Evolutionary conservation across 352 stramenopile species (phyloP), one percentile per base, ranked within the genome.

Genomic region (Pythium sukuiense): DNA sequence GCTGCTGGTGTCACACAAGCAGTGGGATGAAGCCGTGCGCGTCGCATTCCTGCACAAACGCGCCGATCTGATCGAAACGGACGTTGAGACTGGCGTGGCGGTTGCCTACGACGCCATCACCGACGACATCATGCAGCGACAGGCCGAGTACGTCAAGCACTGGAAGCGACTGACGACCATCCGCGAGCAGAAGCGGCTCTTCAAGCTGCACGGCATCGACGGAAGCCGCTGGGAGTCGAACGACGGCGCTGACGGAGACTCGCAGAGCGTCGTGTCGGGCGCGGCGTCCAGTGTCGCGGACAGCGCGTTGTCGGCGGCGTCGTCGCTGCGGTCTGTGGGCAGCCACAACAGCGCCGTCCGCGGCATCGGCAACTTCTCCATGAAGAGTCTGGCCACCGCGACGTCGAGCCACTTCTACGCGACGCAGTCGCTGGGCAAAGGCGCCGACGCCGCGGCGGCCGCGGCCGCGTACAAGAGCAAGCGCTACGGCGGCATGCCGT

Each of bases 201-300:
- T 92, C 52, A 83, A 84, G 63, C 68, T 93, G 39, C 83, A 92
- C 61, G 85, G 85, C 20, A 90, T 93, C 41, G 83, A 92, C 55
- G 83, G 83, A 16, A 80, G 73, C 29, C 79, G 81, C 18, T 90
- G 82, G 76, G 60, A 76, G 48, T 32, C 53, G 8, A 46, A 39
- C 46, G n/a, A 41, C 4, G 2, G 8, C 6, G 14, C 5, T 18
- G 66, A 77, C 20, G 65, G 52, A 29, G 76, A 73, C 27, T 64
- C 78, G 14, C 63, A 63, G 26, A 72, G 80, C 20, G 80, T 85
- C 48, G 70, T 80, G n/a, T 90, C 81, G 2, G 80, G 76, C 50
- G 72, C 74, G 33, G 87, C 63, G 39, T 48, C 39, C 30, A 76
- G 57, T 16, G 77, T 77, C 14, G 71, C 69, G 14, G 66, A 79